These are phyloP conservation scores for Pichia insulana DNA, from an alignment of 805 yeast genomes.

Conservation along the genomic window DNA sequence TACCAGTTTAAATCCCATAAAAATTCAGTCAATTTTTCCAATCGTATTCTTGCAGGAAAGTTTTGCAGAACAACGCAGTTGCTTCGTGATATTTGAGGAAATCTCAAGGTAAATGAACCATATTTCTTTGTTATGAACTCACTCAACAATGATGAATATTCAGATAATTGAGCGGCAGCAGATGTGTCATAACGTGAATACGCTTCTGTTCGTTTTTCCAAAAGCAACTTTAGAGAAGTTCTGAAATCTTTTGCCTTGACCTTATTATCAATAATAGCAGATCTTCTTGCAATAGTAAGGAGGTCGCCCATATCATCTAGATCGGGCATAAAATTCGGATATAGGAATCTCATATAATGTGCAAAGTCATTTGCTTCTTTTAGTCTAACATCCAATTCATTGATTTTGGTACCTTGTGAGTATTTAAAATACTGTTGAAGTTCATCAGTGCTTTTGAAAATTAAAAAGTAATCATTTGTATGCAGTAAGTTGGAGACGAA, in stretches of 20 bases:
- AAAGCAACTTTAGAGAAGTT: not conserved
- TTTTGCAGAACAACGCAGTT: constrained; percentile 34
- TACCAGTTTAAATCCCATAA: constrained; percentile 46
- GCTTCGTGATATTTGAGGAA: constrained; percentile 3
- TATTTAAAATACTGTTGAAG: not conserved
- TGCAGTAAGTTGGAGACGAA: constrained; percentile 36
- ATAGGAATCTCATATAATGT: constrained; percentile 18
- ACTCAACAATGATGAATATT: not conserved
- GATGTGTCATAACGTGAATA: not conserved
- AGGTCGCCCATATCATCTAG: constrained; percentile 6
- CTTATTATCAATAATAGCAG: not conserved
- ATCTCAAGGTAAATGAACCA: not conserved
- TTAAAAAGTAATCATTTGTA: constrained; percentile 42
- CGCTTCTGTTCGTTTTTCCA: not conserved
- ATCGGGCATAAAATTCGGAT: constrained; percentile 17
- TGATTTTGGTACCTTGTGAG: not conserved
- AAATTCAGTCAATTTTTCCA: constrained; percentile 26
- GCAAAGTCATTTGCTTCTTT: constrained; percentile 31
- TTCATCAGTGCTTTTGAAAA: constrained; percentile 34
- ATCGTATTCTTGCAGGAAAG: constrained; percentile 37
- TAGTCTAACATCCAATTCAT: constrained; percentile 38
- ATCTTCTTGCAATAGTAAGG: not conserved
- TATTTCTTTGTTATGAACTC: not conserved
- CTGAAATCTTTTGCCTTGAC: not conserved
- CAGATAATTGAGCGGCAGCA: not conserved